Conservation (phyloP, 768 basidiomycete genomes). For the Coprinopsis strossmayeri region DNA sequence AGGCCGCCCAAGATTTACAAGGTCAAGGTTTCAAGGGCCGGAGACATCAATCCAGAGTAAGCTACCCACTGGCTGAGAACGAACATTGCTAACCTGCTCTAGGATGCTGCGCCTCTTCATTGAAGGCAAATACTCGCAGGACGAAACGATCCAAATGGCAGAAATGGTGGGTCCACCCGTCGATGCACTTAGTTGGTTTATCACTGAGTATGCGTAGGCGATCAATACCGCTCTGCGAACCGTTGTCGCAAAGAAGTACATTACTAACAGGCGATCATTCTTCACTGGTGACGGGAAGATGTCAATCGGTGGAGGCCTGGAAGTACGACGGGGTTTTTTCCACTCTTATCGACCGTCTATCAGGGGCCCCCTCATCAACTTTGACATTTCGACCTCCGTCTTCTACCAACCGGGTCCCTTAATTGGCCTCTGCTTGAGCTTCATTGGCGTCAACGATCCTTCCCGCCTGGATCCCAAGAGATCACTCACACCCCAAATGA, state of each 20-base stretch:
- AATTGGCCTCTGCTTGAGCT: slow-evolving; percentile 41
- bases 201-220: slow-evolving; percentile 34
- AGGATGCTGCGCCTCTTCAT: slow-evolving; percentile 63
- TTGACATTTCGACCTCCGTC: slow-evolving; percentile 73
- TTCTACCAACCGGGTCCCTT: slow-evolving; percentile 67
- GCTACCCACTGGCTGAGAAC: not conserved
- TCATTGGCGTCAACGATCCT: not conserved
- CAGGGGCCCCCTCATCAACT: slow-evolving; percentile 59
- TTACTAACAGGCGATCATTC: slow-evolving; percentile 73
- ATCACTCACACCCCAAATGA: slow-evolving; percentile 48
- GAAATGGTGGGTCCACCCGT: slow-evolving; percentile 45
- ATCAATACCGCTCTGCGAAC: slow-evolving; percentile 74
- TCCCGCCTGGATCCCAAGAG: slow-evolving; percentile 25
- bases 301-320: slow-evolving; percentile 52
- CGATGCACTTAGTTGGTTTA: not conserved
- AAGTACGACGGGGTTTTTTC: slow-evolving; percentile 77
- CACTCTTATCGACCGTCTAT: slow-evolving; percentile 69
- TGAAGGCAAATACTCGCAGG: slow-evolving; percentile 53
- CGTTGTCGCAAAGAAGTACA: slow-evolving; percentile 61
- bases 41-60: slow-evolving; percentile 32
- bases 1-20: slow-evolving; percentile 68
- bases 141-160: slow-evolving; percentile 53
- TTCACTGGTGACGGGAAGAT: slow-evolving; percentile 54
- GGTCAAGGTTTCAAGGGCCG: slow-evolving; percentile 54
- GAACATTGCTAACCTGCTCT: not conserved